These are phyloP conservation scores for Penicillium sp. DNA, from an alignment of 2,329 filamentous ascomycete genomes.

Conservation along the genomic window DNA sequence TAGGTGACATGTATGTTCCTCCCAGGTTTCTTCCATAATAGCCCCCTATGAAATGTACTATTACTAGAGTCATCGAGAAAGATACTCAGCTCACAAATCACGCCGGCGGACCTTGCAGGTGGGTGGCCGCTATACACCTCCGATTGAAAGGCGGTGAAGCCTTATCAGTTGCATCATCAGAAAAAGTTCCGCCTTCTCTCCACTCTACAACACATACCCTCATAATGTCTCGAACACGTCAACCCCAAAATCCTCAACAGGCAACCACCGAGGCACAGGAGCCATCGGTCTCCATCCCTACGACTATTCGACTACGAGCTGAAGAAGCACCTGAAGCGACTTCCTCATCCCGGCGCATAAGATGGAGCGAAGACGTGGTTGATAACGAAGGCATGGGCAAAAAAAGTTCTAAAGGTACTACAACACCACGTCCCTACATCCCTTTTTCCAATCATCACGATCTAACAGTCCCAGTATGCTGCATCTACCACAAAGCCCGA, in stretches of 20 bases:
- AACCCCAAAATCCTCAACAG: constrained; percentile 35
- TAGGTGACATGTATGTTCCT: too few species aligned
- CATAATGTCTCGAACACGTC: constrained; percentile 42
- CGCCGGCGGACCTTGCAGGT: too few species aligned
- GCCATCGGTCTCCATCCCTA: constrained; percentile 26
- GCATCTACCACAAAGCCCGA: constrained; percentile 91
- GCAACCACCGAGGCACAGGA: constrained; percentile 26
- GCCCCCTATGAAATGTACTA: too few species aligned
- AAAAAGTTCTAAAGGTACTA: constrained; percentile 87
- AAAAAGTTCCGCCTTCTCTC: constrained; percentile 3
- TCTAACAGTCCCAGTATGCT: constrained; percentile 72
- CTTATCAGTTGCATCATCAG: constrained; percentile 22
- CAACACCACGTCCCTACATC: neutral
- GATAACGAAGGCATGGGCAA: constrained; percentile 94
- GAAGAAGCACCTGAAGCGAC: constrained; percentile 23
- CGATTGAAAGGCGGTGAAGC: constrained; percentile 3
- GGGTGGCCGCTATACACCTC: too few species aligned
- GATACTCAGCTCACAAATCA: too few species aligned
- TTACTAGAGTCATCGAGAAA: too few species aligned
- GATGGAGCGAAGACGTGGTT: constrained; percentile 90
- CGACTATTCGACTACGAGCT: constrained; percentile 34
- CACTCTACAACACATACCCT: neutral
- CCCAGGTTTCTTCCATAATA: too few species aligned
- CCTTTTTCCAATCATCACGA: neutral
- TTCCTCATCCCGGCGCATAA: constrained; percentile 64